These are phyloP conservation scores for Cucurbita ficifolia DNA, from an alignment of 306 rosid species.

Conservation along the genomic window DNA sequence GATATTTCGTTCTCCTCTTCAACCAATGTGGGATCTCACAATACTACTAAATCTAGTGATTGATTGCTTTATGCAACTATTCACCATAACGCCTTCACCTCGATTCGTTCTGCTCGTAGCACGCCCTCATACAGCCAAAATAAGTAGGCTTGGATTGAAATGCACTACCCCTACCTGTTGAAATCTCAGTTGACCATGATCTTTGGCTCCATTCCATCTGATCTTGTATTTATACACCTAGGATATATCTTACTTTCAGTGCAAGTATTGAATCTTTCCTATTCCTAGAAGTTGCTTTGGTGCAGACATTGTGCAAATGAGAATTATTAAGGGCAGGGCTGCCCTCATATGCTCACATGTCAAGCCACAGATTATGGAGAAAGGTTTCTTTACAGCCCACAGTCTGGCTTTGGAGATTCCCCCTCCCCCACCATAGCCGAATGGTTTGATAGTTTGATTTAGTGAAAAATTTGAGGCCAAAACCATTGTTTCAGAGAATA, in stretches of 20 bases:
- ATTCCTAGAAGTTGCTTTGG: not conserved
- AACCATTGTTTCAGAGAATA: not conserved
- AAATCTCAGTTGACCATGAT: not conserved
- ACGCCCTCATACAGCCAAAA: not conserved
- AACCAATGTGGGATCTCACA: no score
- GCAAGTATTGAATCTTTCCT: not conserved
- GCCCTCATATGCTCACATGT: not conserved
- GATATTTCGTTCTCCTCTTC: no score
- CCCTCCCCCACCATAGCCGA: not conserved
- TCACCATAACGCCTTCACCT: not conserved
- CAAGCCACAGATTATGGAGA: not conserved
- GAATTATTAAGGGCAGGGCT: not conserved
- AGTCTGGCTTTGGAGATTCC: not conserved
- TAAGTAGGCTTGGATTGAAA: not conserved
- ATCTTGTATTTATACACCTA: not conserved
- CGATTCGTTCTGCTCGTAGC: not conserved
- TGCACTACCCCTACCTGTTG: not conserved
- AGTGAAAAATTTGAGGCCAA: not conserved
- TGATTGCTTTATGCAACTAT: not conserved
- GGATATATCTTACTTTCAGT: not conserved
- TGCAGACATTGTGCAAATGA: not conserved
- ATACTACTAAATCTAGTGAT: not conserved
- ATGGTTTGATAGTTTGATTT: not conserved
- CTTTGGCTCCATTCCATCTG: not conserved
- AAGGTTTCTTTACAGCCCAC: slow-evolving; percentile 1